These are phyloP conservation scores for Cutaneotrichosporon daszewskae DNA, from an alignment of 1,284 basidiomycete genomes.

Conservation along the genomic window DNA sequence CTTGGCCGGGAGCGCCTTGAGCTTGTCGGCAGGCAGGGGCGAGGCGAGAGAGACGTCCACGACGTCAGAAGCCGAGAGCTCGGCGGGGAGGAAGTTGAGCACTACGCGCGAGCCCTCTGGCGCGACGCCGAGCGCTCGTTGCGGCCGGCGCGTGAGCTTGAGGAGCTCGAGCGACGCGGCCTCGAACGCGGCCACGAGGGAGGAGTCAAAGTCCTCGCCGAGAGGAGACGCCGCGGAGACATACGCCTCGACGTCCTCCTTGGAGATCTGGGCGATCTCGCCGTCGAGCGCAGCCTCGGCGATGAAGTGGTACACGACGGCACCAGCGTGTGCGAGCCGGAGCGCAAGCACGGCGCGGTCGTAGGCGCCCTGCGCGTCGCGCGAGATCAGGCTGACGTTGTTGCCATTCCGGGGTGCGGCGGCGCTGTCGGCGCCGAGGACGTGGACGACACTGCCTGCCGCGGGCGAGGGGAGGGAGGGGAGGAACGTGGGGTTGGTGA, in stretches of 20 bases:
- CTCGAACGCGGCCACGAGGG: conserved; percentile 58
- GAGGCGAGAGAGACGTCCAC: conserved; percentile 61
- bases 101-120: conserved; percentile 61
- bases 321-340: conserved; percentile 58
- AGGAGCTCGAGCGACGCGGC: conserved; percentile 60
- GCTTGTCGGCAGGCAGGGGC: conserved; percentile 63
- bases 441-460: conserved; percentile 27
- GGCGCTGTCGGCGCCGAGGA: conserved; percentile 34
- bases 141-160: conserved; percentile 58
- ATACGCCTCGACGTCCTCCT: conserved; percentile 49
- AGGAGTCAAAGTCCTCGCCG: conserved; percentile 14
- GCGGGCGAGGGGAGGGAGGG: conserved; percentile 32
- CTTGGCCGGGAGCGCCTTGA: conserved; percentile 61
- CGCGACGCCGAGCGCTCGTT: conserved; percentile 54
- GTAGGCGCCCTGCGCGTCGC: conserved; percentile 61
- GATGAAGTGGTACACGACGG: conserved; percentile 75
- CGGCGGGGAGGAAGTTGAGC: conserved; percentile 62
- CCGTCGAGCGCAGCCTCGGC: conserved; percentile 46
- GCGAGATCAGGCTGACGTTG: conserved; percentile 58
- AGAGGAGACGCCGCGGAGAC: conserved; percentile 39
- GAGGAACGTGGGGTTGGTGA: conserved; percentile 39
- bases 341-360: conserved; percentile 68
- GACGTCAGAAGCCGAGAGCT: conserved; percentile 50
- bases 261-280: conserved; percentile 52
- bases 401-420: conserved; percentile 25